Evolutionary conservation across 2,329 filamentous ascomycete genomes (phyloP).

Genomic region (Botrytis cinerea): DNA sequence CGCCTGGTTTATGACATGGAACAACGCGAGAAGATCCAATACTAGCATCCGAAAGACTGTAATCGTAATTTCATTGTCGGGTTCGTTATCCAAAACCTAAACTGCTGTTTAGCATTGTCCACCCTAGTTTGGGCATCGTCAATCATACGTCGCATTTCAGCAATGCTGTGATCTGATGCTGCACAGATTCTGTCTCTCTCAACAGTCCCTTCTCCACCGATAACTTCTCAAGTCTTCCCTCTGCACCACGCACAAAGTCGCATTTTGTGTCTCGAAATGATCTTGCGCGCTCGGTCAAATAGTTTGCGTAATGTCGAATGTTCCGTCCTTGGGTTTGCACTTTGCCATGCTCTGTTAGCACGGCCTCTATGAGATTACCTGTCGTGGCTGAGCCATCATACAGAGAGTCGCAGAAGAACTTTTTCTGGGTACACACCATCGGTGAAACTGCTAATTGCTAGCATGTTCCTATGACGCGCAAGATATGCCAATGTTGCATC

Average conservation of each 20-base stretch:
- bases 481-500: conserved; percentile 87
- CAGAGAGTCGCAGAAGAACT: conserved; percentile 15
- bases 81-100: conserved; percentile 81
- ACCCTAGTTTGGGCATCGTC: background rate
- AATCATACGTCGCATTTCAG: conserved; percentile 84
- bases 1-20: conserved; percentile 94
- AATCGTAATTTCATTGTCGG: conserved; percentile 94
- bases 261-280: conserved; percentile 82
- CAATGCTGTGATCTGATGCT: conserved; percentile 81
- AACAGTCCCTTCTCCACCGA: conserved; percentile 89
- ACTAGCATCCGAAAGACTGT: conserved; percentile 91
- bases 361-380: conserved; percentile 32
- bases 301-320: conserved; percentile 87
- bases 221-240: conserved; percentile 80
- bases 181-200: conserved; percentile 87
- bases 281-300: conserved; percentile 78
- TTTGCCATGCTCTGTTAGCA: conserved; percentile 50
- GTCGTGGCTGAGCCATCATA: conserved; percentile 27
- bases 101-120: conserved; percentile 31
- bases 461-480: conserved; percentile 75
- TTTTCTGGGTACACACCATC: conserved; percentile 65
- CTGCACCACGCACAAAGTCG: conserved; percentile 85
- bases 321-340: conserved; percentile 94
- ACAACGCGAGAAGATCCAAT: conserved; percentile 83
- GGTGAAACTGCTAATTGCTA: conserved; percentile 88